Conservation (phyloP, 371 early-diverging fungal species). For the Entomophthora muscae region DNA sequence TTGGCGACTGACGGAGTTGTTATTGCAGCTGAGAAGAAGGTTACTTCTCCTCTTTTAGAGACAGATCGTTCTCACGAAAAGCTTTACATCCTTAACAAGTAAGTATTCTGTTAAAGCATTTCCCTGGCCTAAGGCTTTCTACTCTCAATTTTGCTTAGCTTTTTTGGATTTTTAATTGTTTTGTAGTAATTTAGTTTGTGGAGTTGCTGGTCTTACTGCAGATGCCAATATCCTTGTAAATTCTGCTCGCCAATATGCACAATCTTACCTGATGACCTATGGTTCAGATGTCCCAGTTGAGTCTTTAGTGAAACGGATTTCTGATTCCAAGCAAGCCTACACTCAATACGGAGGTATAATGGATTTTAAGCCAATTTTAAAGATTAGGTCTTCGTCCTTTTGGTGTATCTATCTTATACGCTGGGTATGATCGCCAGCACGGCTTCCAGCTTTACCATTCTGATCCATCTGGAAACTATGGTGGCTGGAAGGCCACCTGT, state of each 20-base stretch:
- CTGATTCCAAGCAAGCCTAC: constrained; percentile 95
- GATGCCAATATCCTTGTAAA: constrained; percentile 96
- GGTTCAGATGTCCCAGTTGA: constrained; percentile 82
- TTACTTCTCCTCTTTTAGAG: constrained; percentile 84
- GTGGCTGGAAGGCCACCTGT: constrained; percentile 96
- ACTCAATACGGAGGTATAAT: constrained; percentile 94
- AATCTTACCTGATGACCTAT: constrained; percentile 74
- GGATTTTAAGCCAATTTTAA: neutral
- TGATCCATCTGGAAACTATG: constrained; percentile 98
- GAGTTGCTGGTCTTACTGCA: constrained; percentile 96
- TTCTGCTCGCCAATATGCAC: constrained; percentile 76
- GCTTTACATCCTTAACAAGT: constrained; percentile 91
- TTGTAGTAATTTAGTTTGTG: constrained; percentile 70
- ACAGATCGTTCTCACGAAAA: constrained; percentile 76
- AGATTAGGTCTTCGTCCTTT: constrained; percentile 83
- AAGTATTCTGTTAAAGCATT: constrained; percentile 12
- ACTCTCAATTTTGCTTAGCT: too few relatives aligned
- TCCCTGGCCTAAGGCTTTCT: too few relatives aligned
- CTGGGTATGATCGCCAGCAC: constrained; percentile 76
- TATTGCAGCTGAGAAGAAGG: constrained; percentile 94
- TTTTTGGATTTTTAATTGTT: too few relatives aligned
- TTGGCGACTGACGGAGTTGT: constrained; percentile 89
- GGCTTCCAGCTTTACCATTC: constrained; percentile 96
- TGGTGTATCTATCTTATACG: constrained; percentile 96
- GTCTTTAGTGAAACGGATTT: constrained; percentile 84